Evolutionary conservation across 169 alveolate genomes (phyloP).

Genomic region (Plasmodium knowlesi): DNA sequence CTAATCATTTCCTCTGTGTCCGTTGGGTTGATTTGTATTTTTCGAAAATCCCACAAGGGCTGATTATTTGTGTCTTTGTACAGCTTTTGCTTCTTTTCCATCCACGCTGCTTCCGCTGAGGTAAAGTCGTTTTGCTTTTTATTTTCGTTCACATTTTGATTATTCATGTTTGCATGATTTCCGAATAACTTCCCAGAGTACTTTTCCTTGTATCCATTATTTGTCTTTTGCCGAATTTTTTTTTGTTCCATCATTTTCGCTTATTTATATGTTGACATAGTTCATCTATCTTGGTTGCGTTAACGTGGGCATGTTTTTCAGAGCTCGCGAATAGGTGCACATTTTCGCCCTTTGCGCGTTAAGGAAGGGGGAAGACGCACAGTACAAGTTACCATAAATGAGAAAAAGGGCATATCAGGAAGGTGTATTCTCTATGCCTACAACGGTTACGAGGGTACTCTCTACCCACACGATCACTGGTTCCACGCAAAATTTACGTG

Average conservation of each 20-base stretch:
- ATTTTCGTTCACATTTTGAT: conserved; percentile 43
- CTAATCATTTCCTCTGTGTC: conserved; percentile 79
- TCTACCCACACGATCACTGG: not conserved
- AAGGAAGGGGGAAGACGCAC: not conserved
- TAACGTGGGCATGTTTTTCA: not conserved
- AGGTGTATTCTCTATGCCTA: not conserved
- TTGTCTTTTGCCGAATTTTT: conserved; percentile 19
- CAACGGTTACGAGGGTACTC: not conserved
- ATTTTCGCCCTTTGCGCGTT: not conserved
- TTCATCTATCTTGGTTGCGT: not conserved
- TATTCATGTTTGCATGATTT: conserved; percentile 32
- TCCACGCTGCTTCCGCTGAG: conserved; percentile 77
- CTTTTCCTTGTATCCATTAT: conserved; percentile 21
- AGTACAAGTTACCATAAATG: not conserved
- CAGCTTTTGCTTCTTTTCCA: conserved; percentile 79
- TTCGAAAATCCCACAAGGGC: conserved; percentile 85
- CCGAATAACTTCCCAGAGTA: conserved; percentile 29
- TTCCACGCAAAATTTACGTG: not conserved
- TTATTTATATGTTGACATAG: not conserved
- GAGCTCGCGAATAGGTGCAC: not conserved
- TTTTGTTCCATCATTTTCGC: conserved; percentile 20
- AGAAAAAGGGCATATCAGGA: not conserved
- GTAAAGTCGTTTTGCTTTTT: conserved; percentile 54
- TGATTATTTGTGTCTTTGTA: conserved; percentile 83
- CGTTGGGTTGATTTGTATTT: conserved; percentile 83